Percentiles rank a stretch among this genome's conserved stretches.
Conservation (phyloP, 768 basidiomycete species). For the Panaeolus cyanescens region DNA sequence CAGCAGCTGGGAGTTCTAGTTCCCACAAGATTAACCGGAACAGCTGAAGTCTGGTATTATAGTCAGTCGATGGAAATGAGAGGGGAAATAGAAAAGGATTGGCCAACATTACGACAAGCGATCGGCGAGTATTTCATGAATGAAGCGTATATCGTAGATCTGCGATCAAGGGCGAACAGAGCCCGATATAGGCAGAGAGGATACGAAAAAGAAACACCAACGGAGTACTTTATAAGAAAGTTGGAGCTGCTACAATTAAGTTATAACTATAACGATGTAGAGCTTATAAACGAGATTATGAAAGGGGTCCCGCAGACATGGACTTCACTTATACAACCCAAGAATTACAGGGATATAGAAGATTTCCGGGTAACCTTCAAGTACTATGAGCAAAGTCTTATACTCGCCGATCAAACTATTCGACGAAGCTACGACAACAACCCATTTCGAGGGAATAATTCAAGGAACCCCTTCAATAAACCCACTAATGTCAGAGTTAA, state of each 20-base stretch:
- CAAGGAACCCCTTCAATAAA: neutral
- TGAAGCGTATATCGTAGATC: constrained; percentile 26
- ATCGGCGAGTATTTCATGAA: constrained; percentile 35
- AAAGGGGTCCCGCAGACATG: constrained; percentile 31
- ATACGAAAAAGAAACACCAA: constrained; percentile 27
- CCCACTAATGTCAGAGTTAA: neutral
- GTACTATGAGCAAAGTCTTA: constrained; percentile 22
- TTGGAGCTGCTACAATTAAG: constrained; percentile 16
- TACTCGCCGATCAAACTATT: constrained; percentile 8
- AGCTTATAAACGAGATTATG: constrained; percentile 37
- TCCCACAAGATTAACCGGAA: constrained; percentile 24
- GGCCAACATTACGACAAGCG: constrained; percentile 26
- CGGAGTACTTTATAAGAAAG: constrained; percentile 36
- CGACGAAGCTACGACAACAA: neutral
- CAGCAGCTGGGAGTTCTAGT: constrained; percentile 30
- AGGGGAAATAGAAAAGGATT: constrained; percentile 21
- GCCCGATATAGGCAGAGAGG: constrained; percentile 28
- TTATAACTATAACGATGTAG: constrained; percentile 20
- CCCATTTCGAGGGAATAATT: neutral
- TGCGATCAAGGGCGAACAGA: constrained; percentile 24
- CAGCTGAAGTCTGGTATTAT: constrained; percentile 33
- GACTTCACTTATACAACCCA: constrained; percentile 24
- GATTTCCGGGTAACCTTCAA: constrained; percentile 23
- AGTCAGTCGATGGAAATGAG: constrained; percentile 15
- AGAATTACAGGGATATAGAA: constrained; percentile 14